Base-by-base conservation (phyloP, 176 grass and related monocot genomes). In the Cymbopogon citratus region DNA sequence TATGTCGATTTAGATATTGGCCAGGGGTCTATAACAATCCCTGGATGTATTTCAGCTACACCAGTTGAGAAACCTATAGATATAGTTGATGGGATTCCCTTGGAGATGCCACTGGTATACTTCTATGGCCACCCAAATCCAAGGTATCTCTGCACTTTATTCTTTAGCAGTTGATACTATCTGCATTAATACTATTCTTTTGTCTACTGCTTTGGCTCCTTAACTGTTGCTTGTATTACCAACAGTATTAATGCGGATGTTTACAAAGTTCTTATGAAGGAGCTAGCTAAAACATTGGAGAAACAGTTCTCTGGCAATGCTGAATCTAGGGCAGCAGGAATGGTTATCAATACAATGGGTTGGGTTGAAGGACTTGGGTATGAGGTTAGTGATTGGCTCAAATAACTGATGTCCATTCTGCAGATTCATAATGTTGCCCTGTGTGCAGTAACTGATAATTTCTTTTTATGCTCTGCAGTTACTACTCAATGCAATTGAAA, bases 311-410 rank as follows among this genome's bases (percentile, higher is more conserved):
- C 85, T 75, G 92, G 96, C 12, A 98, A 95, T 91, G 87, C 88
- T 73, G 92, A 98, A 93, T 92, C 92, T 69, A 94, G 88, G 86
- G 95, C 95, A 76, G 92, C 95, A 0, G 92, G 95, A 80, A 93
- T 98, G 92, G 69, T 98, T 59, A 93, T 98, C 65, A 98, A 98
- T 49, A 93, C 90, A 29, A 98, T 98, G 90, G 96, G 96, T n/a
- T 98, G 96, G 96, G 96, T 98, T 74, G 96, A 98, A 95, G 92
- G 92, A 41, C 92, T 98, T 85, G 96, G 96, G 25, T 95, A 93
- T 24, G 92, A 95, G 90, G 96, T 98, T 77, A 78, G 34, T 78
- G 31, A 12, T 82, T 73, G 27, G 5, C 77, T 63, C 36, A 69
- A 24, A 23, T 34, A 61, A 62, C 19, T 45, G 15, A 24, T 24